Evolutionary conservation across 2,329 filamentous ascomycete species (phyloP).

Genomic region (Penicillium brevicompactum): DNA sequence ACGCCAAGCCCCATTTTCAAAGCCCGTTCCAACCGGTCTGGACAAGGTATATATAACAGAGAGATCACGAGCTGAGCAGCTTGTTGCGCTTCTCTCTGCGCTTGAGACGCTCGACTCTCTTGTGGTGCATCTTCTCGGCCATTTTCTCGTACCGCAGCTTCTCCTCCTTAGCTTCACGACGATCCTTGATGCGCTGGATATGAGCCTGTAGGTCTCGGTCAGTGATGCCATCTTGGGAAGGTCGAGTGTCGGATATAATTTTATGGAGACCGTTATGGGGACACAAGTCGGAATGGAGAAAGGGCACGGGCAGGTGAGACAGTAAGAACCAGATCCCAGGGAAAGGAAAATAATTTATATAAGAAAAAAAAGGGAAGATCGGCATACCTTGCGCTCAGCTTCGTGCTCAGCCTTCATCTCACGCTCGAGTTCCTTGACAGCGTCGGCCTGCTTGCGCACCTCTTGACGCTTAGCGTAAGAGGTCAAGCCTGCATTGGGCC

Average conservation of each 20-base stretch:
- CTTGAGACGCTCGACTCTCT: slow-evolving; percentile 89
- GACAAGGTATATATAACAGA: too few species aligned
- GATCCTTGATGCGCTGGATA: slow-evolving; percentile 80
- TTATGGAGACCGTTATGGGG: neutral
- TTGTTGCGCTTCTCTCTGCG: slow-evolving; percentile 89
- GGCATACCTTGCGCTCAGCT: slow-evolving; percentile 73
- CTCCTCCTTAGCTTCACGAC: slow-evolving; percentile 85
- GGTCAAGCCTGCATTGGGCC: slow-evolving; percentile 74
- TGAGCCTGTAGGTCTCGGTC: slow-evolving; percentile 57
- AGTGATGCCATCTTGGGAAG: slow-evolving; percentile 9
- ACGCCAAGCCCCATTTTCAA: slow-evolving; percentile 6
- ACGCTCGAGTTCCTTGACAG: slow-evolving; percentile 90
- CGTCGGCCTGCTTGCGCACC: slow-evolving; percentile 67
- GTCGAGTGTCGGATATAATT: neutral
- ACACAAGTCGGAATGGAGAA: neutral
- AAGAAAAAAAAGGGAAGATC: neutral
- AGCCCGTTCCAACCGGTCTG: slow-evolving; percentile 12
- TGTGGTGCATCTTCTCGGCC: slow-evolving; percentile 97
- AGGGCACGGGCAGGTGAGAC: neutral
- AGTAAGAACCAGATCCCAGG: neutral
- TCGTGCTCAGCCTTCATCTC: slow-evolving; percentile 97
- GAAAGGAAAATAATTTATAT: neutral
- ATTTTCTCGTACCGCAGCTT: slow-evolving; percentile 90
- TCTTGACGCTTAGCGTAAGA: slow-evolving; percentile 77
- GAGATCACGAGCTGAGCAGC: slow-evolving; percentile 45